Evolutionary conservation across 2,329 filamentous ascomycete genomes (phyloP).

Genomic region (Westerdykella aurantiaca): DNA sequence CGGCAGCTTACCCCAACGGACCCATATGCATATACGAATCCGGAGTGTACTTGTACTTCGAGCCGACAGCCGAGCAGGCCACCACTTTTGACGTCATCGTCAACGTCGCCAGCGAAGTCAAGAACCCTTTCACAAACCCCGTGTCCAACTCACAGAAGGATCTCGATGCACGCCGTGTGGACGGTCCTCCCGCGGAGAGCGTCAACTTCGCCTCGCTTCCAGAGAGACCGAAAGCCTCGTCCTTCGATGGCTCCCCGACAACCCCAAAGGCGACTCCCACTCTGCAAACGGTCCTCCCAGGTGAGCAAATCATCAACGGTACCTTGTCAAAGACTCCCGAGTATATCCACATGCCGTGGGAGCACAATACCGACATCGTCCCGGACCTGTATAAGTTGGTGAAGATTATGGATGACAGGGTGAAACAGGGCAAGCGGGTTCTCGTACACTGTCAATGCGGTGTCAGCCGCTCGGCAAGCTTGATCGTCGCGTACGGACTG

Average conservation of each 20-base stretch:
- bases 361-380: conserved; percentile 82
- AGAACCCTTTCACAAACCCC: conserved; percentile 59
- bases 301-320: conserved; percentile 21
- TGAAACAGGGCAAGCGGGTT: conserved; percentile 68
- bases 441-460: conserved; percentile 82
- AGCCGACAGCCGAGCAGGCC: conserved; percentile 73
- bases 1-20: conserved; percentile 74
- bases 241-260: conserved; percentile 38
- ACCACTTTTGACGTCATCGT: conserved; percentile 74
- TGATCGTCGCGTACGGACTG: conserved; percentile 80
- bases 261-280: conserved; percentile 52
- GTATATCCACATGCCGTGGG: conserved; percentile 83
- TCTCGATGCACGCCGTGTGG: conserved; percentile 31
- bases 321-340: conserved; percentile 53
- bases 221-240: conserved; percentile 18
- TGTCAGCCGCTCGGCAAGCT: conserved; percentile 75
- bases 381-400: conserved; percentile 70
- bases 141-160: conserved; percentile 27
- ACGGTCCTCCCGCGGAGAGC: conserved; percentile 32
- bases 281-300: conserved; percentile 22
- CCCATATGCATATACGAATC: conserved; percentile 77
- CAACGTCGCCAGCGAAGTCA: conserved; percentile 77
- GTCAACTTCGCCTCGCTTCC: conserved; percentile 33
- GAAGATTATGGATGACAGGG: conserved; percentile 67
- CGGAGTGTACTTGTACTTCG: conserved; percentile 71